phyloP scores from a whole-genome alignment of 257 asterid genomes.

The Paraleonurus japonicus region DNA sequence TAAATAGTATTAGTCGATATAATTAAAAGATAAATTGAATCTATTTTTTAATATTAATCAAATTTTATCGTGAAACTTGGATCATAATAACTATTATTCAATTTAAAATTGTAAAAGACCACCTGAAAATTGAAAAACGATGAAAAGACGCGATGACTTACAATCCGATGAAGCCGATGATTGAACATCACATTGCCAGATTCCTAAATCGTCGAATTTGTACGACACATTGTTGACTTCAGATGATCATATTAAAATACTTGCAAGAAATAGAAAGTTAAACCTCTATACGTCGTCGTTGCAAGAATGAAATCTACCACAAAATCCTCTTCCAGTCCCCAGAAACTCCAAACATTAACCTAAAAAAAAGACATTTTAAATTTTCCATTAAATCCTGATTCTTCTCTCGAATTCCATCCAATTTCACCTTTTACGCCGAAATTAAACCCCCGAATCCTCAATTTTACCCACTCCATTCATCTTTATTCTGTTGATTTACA shows the following conservation, averaged over 20 bases:
- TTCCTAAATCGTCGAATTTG: not conserved
- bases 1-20: no score
- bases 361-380: not conserved
- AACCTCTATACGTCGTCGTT: conserved; percentile 6
- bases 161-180: not conserved
- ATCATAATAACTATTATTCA: no score
- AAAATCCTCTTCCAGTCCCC: not conserved
- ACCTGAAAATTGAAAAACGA: not conserved
- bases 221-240: conserved; percentile 16
- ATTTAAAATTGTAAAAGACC: not conserved
- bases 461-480: conserved; percentile 14
- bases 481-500: conserved; percentile 3
- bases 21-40: no score
- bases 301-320: conserved; percentile 12
- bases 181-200: not conserved
- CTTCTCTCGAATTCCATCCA: not conserved
- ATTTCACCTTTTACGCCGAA: conserved; percentile 12
- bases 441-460: conserved; percentile 8
- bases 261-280: not conserved
- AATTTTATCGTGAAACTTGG: no score
- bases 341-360: conserved; percentile 20
- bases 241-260: not conserved
- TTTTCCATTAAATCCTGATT: conserved; percentile 1
- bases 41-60: no score
- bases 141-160: not conserved